A percentile compares a stretch with the other conserved stretches of the same genome.
These are phyloP conservation scores for Pyrenochaeta sp. DNA, from an alignment of 2,329 filamentous ascomycete species.

Conservation along the genomic window DNA sequence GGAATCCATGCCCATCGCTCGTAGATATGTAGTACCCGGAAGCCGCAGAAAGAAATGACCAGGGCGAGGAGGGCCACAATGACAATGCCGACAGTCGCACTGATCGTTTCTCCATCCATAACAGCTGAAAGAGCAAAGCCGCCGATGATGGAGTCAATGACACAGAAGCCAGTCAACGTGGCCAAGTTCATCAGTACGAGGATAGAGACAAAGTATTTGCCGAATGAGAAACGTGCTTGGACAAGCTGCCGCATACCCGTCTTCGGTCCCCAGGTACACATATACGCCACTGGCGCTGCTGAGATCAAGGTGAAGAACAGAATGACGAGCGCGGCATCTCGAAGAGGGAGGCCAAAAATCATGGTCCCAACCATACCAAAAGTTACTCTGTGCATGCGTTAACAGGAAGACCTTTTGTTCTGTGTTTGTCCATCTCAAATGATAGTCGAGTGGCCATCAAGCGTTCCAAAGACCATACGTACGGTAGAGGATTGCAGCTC, in stretches of 20 bases:
- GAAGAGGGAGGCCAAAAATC: slow-evolving; percentile 63
- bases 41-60: slow-evolving; percentile 70
- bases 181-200: slow-evolving; percentile 70
- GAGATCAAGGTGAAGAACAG: slow-evolving; percentile 69
- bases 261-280: slow-evolving; percentile 67
- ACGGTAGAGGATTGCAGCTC: slow-evolving; percentile 67
- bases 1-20: slow-evolving; percentile 67
- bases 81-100: slow-evolving; percentile 66
- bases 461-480: background rate
- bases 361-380: slow-evolving; percentile 70
- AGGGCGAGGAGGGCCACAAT: slow-evolving; percentile 66
- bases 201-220: slow-evolving; percentile 64
- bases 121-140: slow-evolving; percentile 58
- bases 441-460: too few species aligned
- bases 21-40: slow-evolving; percentile 63
- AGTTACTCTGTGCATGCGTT: slow-evolving; percentile 56
- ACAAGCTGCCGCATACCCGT: slow-evolving; percentile 73
- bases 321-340: slow-evolving; percentile 67
- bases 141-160: slow-evolving; percentile 69
- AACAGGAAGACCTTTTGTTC: background rate
- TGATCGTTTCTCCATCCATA: slow-evolving; percentile 51
- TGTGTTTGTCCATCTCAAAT: background rate
- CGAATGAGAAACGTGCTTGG: slow-evolving; percentile 69
- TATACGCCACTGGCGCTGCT: slow-evolving; percentile 63
- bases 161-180: slow-evolving; percentile 69